Evolutionary conservation across 108 stramenopile genomes (phyloP).

Genomic region (Discostella stelligeroides): DNA sequence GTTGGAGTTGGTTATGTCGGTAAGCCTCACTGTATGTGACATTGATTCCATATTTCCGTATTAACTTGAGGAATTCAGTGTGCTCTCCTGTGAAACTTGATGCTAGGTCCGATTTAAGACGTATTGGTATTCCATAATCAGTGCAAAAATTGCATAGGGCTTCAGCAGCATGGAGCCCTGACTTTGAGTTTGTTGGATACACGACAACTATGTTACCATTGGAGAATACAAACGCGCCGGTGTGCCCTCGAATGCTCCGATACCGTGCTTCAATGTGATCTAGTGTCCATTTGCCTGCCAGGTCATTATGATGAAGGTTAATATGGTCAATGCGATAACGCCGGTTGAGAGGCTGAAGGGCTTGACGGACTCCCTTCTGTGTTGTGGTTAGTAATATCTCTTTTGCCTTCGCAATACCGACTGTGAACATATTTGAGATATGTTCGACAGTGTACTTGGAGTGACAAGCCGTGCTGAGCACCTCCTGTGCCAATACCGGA

Average conservation of each 20-base stretch:
- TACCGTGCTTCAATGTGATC: background rate
- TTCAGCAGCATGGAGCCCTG: background rate
- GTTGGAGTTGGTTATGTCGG: constrained; percentile 15
- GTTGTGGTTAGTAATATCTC: constrained; percentile 27
- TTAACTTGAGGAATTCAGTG: constrained; percentile 19
- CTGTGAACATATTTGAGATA: constrained; percentile 15
- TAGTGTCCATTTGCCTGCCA: constrained; percentile 8
- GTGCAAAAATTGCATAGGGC: constrained; percentile 1
- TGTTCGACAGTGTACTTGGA: constrained; percentile 12
- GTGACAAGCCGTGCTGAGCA: constrained; percentile 10
- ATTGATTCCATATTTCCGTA: constrained; percentile 6
- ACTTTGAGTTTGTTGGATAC: background rate
- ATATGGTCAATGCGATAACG: constrained; percentile 36
- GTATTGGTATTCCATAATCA: constrained; percentile 26
- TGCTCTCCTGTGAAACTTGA: constrained; percentile 13
- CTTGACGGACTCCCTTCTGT: constrained; percentile 36
- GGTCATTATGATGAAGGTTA: constrained; percentile 3
- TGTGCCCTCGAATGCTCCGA: background rate
- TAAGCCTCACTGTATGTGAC: constrained; percentile 7
- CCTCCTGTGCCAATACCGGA: background rate
- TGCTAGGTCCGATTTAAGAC: constrained; percentile 14
- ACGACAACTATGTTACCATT: constrained; percentile 3
- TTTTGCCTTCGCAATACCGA: constrained; percentile 31
- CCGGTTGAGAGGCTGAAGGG: constrained; percentile 15
- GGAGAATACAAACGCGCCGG: constrained; percentile 3